Evolutionary conservation across 257 asterid species (phyloP), one percentile per base, ranked within the genome.

Genomic region (Striga asiatica): DNA sequence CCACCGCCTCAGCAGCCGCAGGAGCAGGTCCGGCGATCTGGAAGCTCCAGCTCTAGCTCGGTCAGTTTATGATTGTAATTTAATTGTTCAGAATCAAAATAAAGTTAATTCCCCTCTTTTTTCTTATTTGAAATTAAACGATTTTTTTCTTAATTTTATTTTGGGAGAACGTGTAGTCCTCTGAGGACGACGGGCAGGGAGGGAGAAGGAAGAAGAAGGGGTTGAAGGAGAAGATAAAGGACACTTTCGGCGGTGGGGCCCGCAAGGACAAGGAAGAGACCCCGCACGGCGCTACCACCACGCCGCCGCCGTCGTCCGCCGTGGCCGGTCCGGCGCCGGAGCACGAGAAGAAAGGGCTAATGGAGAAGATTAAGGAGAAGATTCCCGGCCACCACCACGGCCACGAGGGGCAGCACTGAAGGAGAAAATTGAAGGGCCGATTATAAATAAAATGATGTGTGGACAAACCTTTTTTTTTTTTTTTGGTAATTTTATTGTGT

Each of bases 311-410:
- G 32, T 46, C 78, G 5, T 38, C 71, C 17, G 55, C 66, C 9
- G 55, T 19, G 38, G 77, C 52, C 37, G 76, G 17, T 39, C 74
- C 32, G 66, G 25, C 22, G 0, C 62, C 53, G 1, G 80, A 58
- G 46, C 91, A 76, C 11, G 94, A 89, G 79, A 91, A 87, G 80
- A 82, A 81, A 64, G 73, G 97, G 4, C 25, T 89, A 34, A 49
- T 88, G 69, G 92, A 81, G 63, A 88, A 76, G 80, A 82, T 88
- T 35, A 88, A 75, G 70, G 85, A 87, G 69, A 91, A 78, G 45
- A 71, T 91, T 4, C 94, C 94, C 0, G 95, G 96, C 60, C 87
- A 76, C 68, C 74, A 76, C 64, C 84, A 78, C 38, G 54, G 65
- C 27, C 69, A 42, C 52, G 68, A 63, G 61, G 32, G 18, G 7